Percentiles rank a stretch among this genome's conserved stretches.
Evolutionary conservation across 2,329 filamentous ascomycete species (phyloP).

Genomic region (Aspergillus novoparasiticus): DNA sequence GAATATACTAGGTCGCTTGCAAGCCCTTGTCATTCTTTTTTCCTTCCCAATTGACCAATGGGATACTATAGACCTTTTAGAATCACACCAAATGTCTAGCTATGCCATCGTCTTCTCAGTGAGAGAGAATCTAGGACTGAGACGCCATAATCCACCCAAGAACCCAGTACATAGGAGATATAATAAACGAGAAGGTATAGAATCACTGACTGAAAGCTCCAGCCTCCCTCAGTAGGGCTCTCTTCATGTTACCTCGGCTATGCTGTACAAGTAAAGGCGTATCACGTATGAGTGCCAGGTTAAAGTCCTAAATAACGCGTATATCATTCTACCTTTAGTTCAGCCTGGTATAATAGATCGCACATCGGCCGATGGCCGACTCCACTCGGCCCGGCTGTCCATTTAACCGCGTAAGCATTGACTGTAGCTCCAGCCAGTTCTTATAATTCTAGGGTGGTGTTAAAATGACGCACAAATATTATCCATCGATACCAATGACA

Average conservation of each 20-base stretch:
- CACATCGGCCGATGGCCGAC: conserved; percentile 7
- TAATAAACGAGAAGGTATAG: accelerated
- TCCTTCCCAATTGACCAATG: neutral
- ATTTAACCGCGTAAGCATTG: no score
- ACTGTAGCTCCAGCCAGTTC: no score
- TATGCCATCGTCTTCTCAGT: no score
- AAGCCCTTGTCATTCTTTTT: neutral
- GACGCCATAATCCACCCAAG: accelerated
- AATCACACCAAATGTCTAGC: accelerated
- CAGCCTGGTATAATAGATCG: neutral
- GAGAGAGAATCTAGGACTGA: no score
- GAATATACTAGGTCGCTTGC: neutral
- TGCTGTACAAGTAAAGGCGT: neutral
- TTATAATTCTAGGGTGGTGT: no score
- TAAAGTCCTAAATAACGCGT: no score
- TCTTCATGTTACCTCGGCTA: neutral
- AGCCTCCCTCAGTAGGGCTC: neutral
- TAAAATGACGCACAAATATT: no score
- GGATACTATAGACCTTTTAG: neutral
- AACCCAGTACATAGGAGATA: neutral
- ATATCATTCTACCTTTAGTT: neutral
- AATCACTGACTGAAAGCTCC: neutral
- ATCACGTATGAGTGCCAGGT: no score
- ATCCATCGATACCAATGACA: no score
- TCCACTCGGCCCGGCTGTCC: neutral